Conservation (phyloP, 345 rosid genomes). For the Euclidium syriacum region DNA sequence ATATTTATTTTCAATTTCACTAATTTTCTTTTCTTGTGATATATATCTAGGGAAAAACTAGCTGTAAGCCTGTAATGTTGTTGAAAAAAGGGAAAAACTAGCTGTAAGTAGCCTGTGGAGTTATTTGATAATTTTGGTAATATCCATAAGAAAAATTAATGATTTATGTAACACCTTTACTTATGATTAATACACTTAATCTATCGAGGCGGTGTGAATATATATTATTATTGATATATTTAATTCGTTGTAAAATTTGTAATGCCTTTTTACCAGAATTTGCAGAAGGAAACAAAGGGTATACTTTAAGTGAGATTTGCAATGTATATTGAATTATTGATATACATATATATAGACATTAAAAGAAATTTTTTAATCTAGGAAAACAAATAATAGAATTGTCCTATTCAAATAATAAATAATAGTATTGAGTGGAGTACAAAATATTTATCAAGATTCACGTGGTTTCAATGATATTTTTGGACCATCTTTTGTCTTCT, state of each 20-base stretch:
- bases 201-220: not conserved
- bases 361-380: not conserved
- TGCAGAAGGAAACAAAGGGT: conserved; percentile 19
- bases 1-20: not conserved
- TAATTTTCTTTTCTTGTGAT: not conserved
- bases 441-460: conserved; percentile 33
- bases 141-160: not conserved
- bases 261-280: conserved; percentile 2
- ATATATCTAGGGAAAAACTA: not conserved
- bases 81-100: not conserved
- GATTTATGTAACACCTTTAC: not conserved
- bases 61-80: conserved; percentile 3
- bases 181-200: not conserved
- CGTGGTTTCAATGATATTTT: conserved; percentile 31
- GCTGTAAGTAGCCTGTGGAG: conserved; percentile 24
- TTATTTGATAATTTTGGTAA: conserved; percentile 12
- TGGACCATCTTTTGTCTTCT: conserved; percentile 35
- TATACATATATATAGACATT: not conserved
- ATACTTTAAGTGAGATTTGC: conserved; percentile 13
- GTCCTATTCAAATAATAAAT: conserved; percentile 28
- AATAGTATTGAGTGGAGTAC: conserved; percentile 24
- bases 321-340: not conserved
- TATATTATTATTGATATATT: not conserved
- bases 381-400: conserved; percentile 21
- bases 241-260: not conserved